Evolutionary conservation across 208 protist species (phyloP).

Genomic region (Trypanosoma cruzi): DNA sequence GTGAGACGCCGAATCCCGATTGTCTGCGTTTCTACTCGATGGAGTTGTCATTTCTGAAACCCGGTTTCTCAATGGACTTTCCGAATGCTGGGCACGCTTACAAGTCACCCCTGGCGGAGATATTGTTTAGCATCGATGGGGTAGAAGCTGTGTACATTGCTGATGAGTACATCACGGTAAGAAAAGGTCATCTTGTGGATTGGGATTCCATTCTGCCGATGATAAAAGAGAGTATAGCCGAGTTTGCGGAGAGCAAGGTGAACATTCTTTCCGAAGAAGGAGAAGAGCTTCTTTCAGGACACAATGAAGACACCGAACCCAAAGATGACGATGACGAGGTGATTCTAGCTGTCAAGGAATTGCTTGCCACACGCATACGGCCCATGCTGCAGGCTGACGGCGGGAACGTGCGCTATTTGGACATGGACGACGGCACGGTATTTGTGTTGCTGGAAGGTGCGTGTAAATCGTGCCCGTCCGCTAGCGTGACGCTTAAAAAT

Average conservation of each 20-base stretch:
- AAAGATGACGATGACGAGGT: slow-evolving; percentile 90
- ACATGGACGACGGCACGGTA: slow-evolving; percentile 91
- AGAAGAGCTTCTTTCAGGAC: slow-evolving; percentile 59
- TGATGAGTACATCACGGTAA: slow-evolving; percentile 86
- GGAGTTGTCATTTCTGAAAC: slow-evolving; percentile 82
- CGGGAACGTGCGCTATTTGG: slow-evolving; percentile 91
- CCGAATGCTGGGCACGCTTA: slow-evolving; percentile 60
- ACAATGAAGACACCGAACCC: slow-evolving; percentile 90
- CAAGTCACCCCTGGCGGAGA: slow-evolving; percentile 73
- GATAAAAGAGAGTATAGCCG: slow-evolving; percentile 65
- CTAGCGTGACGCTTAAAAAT: slow-evolving; percentile 88
- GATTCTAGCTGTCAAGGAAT: slow-evolving; percentile 92
- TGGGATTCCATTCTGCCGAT: slow-evolving; percentile 56
- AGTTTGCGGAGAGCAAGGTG: slow-evolving; percentile 73
- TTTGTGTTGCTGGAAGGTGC: slow-evolving; percentile 90
- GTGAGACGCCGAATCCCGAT: slow-evolving; percentile 84
- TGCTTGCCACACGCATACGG: slow-evolving; percentile 87
- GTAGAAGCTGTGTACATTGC: slow-evolving; percentile 76
- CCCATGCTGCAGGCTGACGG: slow-evolving; percentile 91
- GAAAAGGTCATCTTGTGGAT: slow-evolving; percentile 48
- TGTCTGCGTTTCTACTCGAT: slow-evolving; percentile 89
- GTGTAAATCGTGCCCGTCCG: slow-evolving; percentile 90
- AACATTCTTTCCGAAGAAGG: slow-evolving; percentile 70
- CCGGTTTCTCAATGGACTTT: slow-evolving; percentile 77
- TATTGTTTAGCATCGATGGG: slow-evolving; percentile 68